Percentiles rank a stretch among this genome's conserved stretches.
Evolutionary conservation across 2,329 filamentous ascomycete genomes (phyloP).

Genomic region (Trichothecium roseum): DNA sequence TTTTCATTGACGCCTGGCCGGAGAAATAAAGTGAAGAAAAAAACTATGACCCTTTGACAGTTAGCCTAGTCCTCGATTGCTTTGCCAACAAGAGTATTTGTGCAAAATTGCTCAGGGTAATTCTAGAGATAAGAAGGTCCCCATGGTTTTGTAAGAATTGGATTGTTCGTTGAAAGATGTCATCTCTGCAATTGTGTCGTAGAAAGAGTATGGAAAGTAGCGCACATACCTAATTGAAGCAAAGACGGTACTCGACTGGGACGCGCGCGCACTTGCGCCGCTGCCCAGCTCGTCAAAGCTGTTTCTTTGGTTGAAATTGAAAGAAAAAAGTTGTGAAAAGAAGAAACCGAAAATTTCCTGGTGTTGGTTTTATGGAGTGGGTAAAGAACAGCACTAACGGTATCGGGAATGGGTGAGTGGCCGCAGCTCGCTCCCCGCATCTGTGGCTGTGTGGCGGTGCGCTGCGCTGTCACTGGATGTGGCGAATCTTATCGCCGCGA

Average conservation of each 20-base stretch:
- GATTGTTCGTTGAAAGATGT: slow-evolving; percentile 42
- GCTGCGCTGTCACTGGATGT: background rate
- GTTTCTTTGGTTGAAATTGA: slow-evolving; percentile 10
- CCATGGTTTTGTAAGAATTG: slow-evolving; percentile 52
- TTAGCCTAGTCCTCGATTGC: slow-evolving; percentile 2
- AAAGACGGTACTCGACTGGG: background rate
- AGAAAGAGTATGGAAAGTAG: background rate
- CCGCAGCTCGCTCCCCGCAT: background rate
- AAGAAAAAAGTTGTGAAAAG: slow-evolving; percentile 9
- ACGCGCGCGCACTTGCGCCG: slow-evolving; percentile 1
- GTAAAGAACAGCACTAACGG: background rate
- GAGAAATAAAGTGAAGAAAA: slow-evolving; percentile 5
- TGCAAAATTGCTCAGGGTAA: slow-evolving; percentile 40
- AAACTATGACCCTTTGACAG: slow-evolving; percentile 1
- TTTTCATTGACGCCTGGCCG: background rate
- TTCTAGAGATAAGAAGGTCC: slow-evolving; percentile 40
- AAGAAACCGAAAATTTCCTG: slow-evolving; percentile 4
- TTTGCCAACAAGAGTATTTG: slow-evolving; percentile 8
- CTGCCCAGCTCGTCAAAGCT: background rate
- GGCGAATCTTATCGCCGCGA: background rate
- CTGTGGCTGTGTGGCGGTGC: slow-evolving; percentile 1
- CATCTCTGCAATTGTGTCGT: slow-evolving; percentile 13
- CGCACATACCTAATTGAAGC: background rate
- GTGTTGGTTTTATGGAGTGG: background rate
- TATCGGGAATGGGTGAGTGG: background rate